Evolutionary conservation across 495 filamentous ascomycete genomes (phyloP), one percentile per base, ranked within the genome.

Genomic region (Penicillium pulvis): DNA sequence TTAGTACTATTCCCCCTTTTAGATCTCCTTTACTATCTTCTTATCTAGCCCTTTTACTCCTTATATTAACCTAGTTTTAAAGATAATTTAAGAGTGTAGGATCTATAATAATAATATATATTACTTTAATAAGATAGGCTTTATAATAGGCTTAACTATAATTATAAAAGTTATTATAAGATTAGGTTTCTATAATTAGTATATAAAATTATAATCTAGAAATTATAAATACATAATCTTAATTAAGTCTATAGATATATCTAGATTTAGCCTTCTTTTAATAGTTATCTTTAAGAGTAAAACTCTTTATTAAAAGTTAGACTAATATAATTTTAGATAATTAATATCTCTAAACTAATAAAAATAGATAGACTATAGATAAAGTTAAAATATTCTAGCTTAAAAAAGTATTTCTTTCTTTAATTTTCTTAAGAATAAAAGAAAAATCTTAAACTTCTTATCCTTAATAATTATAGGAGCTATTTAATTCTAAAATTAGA

Each of bases 381-480:
- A 7, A 23, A 20, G 41, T 48, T 36, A 19, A 28, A 19, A 28
- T 47, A 33, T 6, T 19, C 3, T 55, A 23, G 53, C 53, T 55
- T 47, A 3, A 55, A 55, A 55, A 47, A 17, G 2, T 35, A 11
- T 55, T 47, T 55, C 31, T 47, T 55, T 30, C 20, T 35, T 46
- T 0, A 6, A 55, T 4, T 17, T n/a, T 7, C 33, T 19, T 11
- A 6, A 6, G 10, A 14, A 55, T 35, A 35, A 30, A 55, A 6
- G 16, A 31, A 23, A 26, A 8, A 41, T 56, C 2, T 23, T 23
- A 23, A 56, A 56, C 35, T 12, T 14, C 10, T 35, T 35, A 11
- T 12, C 9, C 2, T 35, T 35, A 35, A 10, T 35, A 35, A 8
- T 11, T 35, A 35, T 35, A 35, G 7, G 3, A 9, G 33, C 3